Conservation (phyloP, 2,329 filamentous ascomycete genomes). For the Pseudovirgaria hyperparasitica region DNA sequence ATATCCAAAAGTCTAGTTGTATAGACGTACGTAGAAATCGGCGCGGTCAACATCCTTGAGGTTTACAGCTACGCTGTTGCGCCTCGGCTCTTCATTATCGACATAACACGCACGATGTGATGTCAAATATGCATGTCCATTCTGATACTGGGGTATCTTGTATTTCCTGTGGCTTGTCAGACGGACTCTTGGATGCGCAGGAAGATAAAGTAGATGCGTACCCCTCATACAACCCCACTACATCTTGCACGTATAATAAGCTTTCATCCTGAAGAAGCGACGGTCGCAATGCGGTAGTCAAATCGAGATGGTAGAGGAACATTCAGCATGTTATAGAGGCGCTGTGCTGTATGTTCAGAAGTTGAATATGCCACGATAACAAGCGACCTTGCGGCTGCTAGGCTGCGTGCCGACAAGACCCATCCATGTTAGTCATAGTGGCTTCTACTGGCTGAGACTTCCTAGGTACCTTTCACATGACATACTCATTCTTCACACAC, state of each 20-base stretch:
- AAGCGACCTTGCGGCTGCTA: too few species aligned
- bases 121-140: conserved; percentile 92
- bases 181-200: not conserved
- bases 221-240: conserved; percentile 95
- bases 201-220: conserved; percentile 34
- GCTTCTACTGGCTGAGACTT: too few species aligned
- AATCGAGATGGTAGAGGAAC: conserved; percentile 91
- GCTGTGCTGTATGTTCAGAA: too few species aligned
- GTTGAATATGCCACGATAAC: too few species aligned
- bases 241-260: conserved; percentile 91
- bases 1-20: conserved; percentile 3
- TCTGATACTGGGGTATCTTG: conserved; percentile 87
- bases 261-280: conserved; percentile 87
- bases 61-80: conserved; percentile 72
- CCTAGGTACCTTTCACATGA: too few species aligned
- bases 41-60: conserved; percentile 82
- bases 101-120: conserved; percentile 95
- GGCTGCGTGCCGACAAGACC: too few species aligned
- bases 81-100: conserved; percentile 73
- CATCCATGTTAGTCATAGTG: too few species aligned
- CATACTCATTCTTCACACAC: too few species aligned
- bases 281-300: conserved; percentile 91
- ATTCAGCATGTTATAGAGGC: too few species aligned
- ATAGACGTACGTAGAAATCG: conserved; percentile 64
- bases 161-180: conserved; percentile 53